phyloP scores from a whole-genome alignment of 129 eudicot genomes.

The Helichrysum umbraculigerum region DNA sequence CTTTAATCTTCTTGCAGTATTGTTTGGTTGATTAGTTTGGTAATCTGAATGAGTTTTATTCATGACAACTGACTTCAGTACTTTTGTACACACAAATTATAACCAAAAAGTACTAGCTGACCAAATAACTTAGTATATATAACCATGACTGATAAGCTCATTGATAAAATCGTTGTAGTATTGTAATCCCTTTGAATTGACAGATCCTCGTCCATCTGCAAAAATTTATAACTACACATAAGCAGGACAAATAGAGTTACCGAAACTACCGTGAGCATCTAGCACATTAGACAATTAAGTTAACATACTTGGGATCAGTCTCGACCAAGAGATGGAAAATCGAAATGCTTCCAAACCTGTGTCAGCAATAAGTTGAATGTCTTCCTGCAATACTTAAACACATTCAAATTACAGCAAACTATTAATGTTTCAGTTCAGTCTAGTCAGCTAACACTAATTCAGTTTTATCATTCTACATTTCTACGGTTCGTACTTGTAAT shows the following conservation, averaged over 20 bases:
- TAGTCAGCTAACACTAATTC: too few relatives aligned
- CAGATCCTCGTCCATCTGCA: slow-evolving; percentile 72
- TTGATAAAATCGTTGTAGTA: slow-evolving; percentile 69
- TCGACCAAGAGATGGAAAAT: slow-evolving; percentile 83
- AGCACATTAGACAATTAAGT: background rate
- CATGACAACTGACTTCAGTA: too few relatives aligned
- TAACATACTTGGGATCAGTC: slow-evolving; percentile 76
- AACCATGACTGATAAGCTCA: slow-evolving; percentile 64
- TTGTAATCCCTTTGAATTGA: slow-evolving; percentile 57
- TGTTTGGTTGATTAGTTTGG: background rate
- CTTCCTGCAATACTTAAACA: slow-evolving; percentile 47
- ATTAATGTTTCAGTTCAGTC: background rate
- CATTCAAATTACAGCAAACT: background rate
- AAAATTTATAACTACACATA: background rate
- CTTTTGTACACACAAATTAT: background rate
- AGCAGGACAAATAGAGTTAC: background rate
- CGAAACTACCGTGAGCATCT: background rate
- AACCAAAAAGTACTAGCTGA: slow-evolving; percentile 11
- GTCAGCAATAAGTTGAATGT: slow-evolving; percentile 61
- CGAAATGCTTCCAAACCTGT: slow-evolving; percentile 73
- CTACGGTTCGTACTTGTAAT: background rate
- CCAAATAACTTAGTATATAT: slow-evolving; percentile 9
- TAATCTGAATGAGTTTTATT: too few relatives aligned
- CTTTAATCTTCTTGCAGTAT: background rate
- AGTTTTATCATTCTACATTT: too few relatives aligned